A percentile compares a stretch with the other conserved stretches of the same genome.
phyloP scores from a whole-genome alignment of 2,329 filamentous ascomycete genomes.

The Camptophora hylomeconis region DNA sequence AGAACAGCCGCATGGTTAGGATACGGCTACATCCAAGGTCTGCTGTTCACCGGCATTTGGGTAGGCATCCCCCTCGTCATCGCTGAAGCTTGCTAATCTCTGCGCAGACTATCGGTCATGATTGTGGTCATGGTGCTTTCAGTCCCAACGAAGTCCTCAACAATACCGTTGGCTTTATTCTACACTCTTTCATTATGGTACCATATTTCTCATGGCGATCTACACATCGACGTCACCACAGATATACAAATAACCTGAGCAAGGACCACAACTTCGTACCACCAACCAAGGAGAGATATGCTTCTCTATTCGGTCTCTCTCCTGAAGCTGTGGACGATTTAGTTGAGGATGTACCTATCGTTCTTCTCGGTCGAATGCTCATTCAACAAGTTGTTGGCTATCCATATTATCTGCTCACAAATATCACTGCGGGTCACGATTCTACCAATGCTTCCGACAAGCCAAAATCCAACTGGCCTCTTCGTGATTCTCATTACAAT shows the following conservation, averaged over 20 bases:
- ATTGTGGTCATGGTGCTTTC: constrained; percentile 58
- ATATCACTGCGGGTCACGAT: no score
- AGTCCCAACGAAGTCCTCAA: constrained; percentile 45
- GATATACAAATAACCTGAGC: constrained; percentile 53
- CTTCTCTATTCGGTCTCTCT: constrained; percentile 30
- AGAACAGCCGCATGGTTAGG: constrained; percentile 40
- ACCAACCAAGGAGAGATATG: constrained; percentile 25
- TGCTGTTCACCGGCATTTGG: constrained; percentile 57
- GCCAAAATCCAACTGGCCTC: constrained; percentile 4
- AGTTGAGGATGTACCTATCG: constrained; percentile 48
- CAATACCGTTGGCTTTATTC: constrained; percentile 47
- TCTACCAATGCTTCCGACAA: constrained; percentile 30
- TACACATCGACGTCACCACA: constrained; percentile 57
- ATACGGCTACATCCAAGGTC: constrained; percentile 53
- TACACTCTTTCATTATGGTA: constrained; percentile 54
- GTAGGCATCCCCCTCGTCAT: no score
- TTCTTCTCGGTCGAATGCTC: constrained; percentile 41
- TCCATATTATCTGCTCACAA: constrained; percentile 51
- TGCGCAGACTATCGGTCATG: constrained; percentile 55
- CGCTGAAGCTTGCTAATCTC: no score
- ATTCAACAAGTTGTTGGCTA: constrained; percentile 53
- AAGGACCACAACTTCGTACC: constrained; percentile 56
- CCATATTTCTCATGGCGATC: constrained; percentile 65
- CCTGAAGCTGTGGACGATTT: constrained; percentile 38
- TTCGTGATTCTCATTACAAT: neutral